Evolutionary conservation across 345 rosid species (phyloP), one percentile per base, ranked within the genome.

Genomic region (Pelargonium nanum): DNA sequence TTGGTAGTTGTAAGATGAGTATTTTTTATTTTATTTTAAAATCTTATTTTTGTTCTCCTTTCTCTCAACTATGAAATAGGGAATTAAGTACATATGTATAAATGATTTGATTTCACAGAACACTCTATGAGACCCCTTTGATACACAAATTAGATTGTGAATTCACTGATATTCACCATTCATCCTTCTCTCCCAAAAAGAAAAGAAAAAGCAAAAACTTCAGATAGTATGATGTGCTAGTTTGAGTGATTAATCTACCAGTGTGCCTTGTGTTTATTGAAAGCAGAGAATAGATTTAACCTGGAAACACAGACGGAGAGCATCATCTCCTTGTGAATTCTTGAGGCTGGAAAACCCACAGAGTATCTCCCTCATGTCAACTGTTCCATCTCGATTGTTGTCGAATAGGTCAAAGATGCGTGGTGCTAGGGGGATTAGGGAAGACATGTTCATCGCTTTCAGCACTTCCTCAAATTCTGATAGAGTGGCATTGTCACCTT

Each of bases 331-430:
- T 61, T 56, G 68, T 24, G 85, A 85, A 59, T 82, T 85, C 66
- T 74, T 75, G 50, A 85, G 85, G 77, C 74, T 85, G 53, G 87
- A 80, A 61, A 85, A 82, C 55, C 91, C 91, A 12, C 91, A 80
- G 0, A 85, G 77, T 20, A 82, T 78, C 70, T 82, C 91, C 53
- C 87, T 82, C 85, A 80, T 80, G 60, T 85, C 85, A 16, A 85
- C 74, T 0, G 87, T 85, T 44, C 91, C 84, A 58, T 85, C 87
- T 0, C 87, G 79, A 40, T 85, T 85, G 74, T 83, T 68, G 67
- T 85, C 87, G 4, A 85, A 82, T 0, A 85, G 55, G 59, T 82
- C 82, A 24, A 82, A 85, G 67, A 85, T 78, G 45, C 91, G 77
- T 10, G 91, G 70, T 1, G 82, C 87, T 24, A 85, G 63, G 6